Percentiles rank a stretch among this genome's conserved stretches.
phyloP scores from a whole-genome alignment of 2,329 filamentous ascomycete species.

The Periconia digitata region DNA sequence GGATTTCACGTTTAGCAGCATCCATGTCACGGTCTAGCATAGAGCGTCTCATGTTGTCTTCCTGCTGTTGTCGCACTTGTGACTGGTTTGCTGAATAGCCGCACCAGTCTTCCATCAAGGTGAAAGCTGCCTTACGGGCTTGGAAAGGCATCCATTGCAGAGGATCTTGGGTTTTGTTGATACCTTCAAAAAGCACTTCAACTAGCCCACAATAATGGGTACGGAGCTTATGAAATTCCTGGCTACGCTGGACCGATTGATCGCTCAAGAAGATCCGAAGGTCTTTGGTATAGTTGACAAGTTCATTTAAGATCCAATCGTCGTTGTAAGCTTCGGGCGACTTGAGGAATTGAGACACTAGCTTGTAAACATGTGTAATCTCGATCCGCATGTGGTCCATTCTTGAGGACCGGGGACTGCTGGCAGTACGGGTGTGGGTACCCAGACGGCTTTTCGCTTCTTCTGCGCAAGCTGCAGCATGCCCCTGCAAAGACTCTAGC shows the following conservation, averaged over 20 bases:
- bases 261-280: constrained; percentile 94
- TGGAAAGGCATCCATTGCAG: constrained; percentile 98
- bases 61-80: constrained; percentile 73
- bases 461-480: constrained; percentile 82
- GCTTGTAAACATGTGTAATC: constrained; percentile 92
- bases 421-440: constrained; percentile 78
- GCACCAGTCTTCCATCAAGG: constrained; percentile 99
- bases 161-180: constrained; percentile 81
- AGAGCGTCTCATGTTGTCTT: constrained; percentile 84
- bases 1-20: constrained; percentile 92
- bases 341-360: constrained; percentile 87
- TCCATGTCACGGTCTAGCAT: constrained; percentile 76
- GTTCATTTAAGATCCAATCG: constrained; percentile 86
- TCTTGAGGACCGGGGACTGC: constrained; percentile 77
- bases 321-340: constrained; percentile 77
- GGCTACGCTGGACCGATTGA: constrained; percentile 89
- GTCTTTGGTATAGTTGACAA: constrained; percentile 88
- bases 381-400: constrained; percentile 89
- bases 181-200: constrained; percentile 89
- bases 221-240: constrained; percentile 87
- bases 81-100: constrained; percentile 90
- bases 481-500: constrained; percentile 84
- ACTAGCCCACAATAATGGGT: constrained; percentile 93
- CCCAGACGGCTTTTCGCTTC: constrained; percentile 80
- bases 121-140: constrained; percentile 89